A percentile compares a stretch with the other conserved stretches of the same genome.
phyloP scores from a whole-genome alignment of 192 early-diverging fungal species.

The Coemansia sp. region DNA sequence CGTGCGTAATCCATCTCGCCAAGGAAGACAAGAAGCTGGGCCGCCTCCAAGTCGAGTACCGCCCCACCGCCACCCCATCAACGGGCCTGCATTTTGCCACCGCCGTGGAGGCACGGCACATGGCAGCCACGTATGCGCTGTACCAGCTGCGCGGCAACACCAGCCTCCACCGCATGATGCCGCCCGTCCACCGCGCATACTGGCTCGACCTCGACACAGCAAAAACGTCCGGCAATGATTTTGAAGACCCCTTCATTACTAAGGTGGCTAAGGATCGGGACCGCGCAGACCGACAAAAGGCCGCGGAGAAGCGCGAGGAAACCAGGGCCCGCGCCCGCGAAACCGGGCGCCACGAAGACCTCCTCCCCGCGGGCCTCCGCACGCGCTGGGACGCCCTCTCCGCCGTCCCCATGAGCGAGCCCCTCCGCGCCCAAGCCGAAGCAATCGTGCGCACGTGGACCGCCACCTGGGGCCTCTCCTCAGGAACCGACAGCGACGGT shows the following conservation, averaged over 20 bases:
- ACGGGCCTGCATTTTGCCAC: slow-evolving; percentile 8
- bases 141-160: slow-evolving; percentile 67
- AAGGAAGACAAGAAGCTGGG: slow-evolving; percentile 35
- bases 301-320: slow-evolving; percentile 15
- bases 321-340: slow-evolving; percentile 46
- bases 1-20: slow-evolving; percentile 38
- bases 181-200: slow-evolving; percentile 67
- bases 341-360: slow-evolving; percentile 35
- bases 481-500: background rate
- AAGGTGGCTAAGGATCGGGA: slow-evolving; percentile 50
- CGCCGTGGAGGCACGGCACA: slow-evolving; percentile 62
- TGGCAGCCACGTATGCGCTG: slow-evolving; percentile 76
- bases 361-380: slow-evolving; percentile 15
- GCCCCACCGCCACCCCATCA: slow-evolving; percentile 11
- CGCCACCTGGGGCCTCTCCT: slow-evolving; percentile 12
- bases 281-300: slow-evolving; percentile 7
- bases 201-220: slow-evolving; percentile 66
- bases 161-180: slow-evolving; percentile 69
- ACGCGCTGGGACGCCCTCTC: slow-evolving; percentile 53
- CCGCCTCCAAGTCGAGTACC: slow-evolving; percentile 15
- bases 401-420: slow-evolving; percentile 66
- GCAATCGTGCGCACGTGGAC: slow-evolving; percentile 61
- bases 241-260: slow-evolving; percentile 79
- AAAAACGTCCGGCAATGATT: slow-evolving; percentile 54
- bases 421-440: slow-evolving; percentile 62